Conservation (phyloP, 176 grass and related monocot species). For the Oryza nivara region DNA sequence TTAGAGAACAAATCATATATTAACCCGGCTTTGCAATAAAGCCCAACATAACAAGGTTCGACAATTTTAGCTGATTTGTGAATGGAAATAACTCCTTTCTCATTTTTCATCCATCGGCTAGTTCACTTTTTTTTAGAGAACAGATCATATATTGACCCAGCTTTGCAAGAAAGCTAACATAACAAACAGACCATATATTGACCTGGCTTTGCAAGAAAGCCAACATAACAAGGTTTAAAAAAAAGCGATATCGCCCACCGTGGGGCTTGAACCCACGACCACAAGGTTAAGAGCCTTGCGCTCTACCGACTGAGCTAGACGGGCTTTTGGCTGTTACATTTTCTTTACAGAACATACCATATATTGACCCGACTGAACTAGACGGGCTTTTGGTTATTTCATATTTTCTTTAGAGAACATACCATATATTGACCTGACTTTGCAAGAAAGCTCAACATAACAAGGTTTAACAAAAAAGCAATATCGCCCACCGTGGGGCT, state of each 20-base stretch:
- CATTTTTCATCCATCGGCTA: constrained; percentile 12
- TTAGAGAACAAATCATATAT: too few species aligned
- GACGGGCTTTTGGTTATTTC: background rate
- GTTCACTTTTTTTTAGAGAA: too few species aligned
- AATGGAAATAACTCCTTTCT: background rate
- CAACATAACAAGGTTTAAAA: too few species aligned
- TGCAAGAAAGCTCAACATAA: too few species aligned
- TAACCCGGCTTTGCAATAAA: too few species aligned
- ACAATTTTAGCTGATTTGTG: background rate
- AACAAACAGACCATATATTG: too few species aligned
- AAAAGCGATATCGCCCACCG: constrained; percentile 39
- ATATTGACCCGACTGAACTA: background rate
- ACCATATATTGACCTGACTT: too few species aligned
- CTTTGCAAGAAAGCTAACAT: too few species aligned
- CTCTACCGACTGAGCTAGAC: constrained; percentile 6
- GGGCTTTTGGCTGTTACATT: background rate
- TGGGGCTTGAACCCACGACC: constrained; percentile 73
- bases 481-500: constrained; percentile 62
- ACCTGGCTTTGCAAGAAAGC: too few species aligned
- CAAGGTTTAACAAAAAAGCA: too few species aligned
- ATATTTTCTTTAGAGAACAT: background rate
- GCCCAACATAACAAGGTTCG: too few species aligned
- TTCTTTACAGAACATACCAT: background rate
- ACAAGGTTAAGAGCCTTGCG: constrained; percentile 44
- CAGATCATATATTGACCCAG: too few species aligned